Percentiles rank a stretch among this genome's conserved stretches.
Evolutionary conservation across 1,139 yeast species (phyloP).

Genomic region (Waltiozyma sp.): DNA sequence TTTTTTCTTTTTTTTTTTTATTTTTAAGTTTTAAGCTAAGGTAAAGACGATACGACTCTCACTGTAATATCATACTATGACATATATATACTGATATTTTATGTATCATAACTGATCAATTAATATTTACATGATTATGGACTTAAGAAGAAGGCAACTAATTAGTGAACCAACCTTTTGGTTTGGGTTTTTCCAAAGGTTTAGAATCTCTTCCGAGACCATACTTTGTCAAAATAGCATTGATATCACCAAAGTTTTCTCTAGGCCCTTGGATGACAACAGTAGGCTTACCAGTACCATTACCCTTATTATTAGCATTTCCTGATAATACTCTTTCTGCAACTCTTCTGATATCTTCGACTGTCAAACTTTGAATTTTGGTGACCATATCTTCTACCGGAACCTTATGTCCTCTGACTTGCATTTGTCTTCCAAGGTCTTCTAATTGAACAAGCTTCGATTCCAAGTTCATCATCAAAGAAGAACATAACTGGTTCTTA

Average conservation of each 20-base stretch:
- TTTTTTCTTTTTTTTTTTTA: too few relatives aligned
- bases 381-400: conserved; percentile 75
- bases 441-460: conserved; percentile 85
- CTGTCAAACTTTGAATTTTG: conserved; percentile 57
- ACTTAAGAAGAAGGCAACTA: too few relatives aligned
- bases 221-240: conserved; percentile 48
- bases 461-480: conserved; percentile 86
- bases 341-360: conserved; percentile 57
- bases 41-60: too few relatives aligned
- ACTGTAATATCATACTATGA: too few relatives aligned
- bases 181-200: conserved; percentile 5
- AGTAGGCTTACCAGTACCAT: conserved; percentile 59
- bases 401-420: conserved; percentile 70
- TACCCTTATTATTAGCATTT: conserved; percentile 36
- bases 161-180: conserved; percentile 13
- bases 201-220: conserved; percentile 50
- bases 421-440: conserved; percentile 91
- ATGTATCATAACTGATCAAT: too few relatives aligned
- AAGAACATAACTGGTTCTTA: conserved; percentile 83
- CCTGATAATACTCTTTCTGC: conserved; percentile 74
- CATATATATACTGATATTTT: too few relatives aligned
- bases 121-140: not conserved
- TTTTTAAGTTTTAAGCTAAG: not conserved
- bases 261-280: conserved; percentile 85
- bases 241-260: conserved; percentile 76